A percentile compares a stretch with the other conserved stretches of the same genome.
Conservation (phyloP, 148 eudicot genomes). For the Fagopyrum homotropicum region DNA sequence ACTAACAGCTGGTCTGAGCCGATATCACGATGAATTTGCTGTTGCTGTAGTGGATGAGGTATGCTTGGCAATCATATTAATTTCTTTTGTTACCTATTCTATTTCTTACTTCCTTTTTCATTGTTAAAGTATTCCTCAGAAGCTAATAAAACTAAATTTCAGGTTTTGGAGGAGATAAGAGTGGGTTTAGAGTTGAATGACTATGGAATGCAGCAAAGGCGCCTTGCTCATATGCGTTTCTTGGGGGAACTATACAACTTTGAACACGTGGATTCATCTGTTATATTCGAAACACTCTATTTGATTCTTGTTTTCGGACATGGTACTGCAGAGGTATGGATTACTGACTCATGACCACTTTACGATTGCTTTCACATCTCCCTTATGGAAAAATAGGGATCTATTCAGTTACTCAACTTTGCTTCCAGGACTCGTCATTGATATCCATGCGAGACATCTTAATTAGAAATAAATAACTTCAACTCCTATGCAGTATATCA, state of each 20-base stretch:
- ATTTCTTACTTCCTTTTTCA: not conserved
- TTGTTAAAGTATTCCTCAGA: not conserved
- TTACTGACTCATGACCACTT: not conserved
- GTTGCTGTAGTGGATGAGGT: slow-evolving; percentile 99
- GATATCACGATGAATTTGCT: slow-evolving; percentile 91
- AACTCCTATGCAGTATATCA: not conserved
- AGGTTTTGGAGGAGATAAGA: slow-evolving; percentile 96
- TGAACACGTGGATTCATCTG: slow-evolving; percentile 91
- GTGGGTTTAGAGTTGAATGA: slow-evolving; percentile 86
- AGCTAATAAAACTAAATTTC: slow-evolving; percentile 17
- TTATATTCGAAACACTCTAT: slow-evolving; percentile 87
- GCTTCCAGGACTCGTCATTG: not conserved
- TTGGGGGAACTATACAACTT: slow-evolving; percentile 94
- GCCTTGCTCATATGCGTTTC: slow-evolving; percentile 93
- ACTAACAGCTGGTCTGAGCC: slow-evolving; percentile 87
- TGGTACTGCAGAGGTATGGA: slow-evolving; percentile 78
- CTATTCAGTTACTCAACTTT: not conserved
- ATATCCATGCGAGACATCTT: not conserved
- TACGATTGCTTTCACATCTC: not conserved
- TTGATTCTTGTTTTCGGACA: slow-evolving; percentile 86
- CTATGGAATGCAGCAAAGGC: slow-evolving; percentile 87
- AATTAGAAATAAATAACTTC: not conserved
- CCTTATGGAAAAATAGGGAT: not conserved
- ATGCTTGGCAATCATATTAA: not conserved
- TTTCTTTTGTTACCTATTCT: not conserved